phyloP scores from a whole-genome alignment of 2,329 filamentous ascomycete species.

The Aureobasidium namibiae region DNA sequence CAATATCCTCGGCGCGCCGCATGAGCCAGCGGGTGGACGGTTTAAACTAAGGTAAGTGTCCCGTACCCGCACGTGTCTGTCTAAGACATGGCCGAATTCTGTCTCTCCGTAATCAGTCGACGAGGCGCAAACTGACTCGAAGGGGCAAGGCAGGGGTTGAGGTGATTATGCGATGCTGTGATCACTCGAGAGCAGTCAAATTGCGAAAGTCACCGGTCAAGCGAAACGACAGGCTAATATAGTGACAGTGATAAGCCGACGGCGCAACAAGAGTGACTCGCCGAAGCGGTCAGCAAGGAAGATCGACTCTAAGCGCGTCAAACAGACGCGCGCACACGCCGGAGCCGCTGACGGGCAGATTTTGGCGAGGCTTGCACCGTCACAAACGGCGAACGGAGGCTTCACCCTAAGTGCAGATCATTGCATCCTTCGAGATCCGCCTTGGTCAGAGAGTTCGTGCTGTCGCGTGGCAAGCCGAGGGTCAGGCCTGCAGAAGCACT shows the following conservation, averaged over 20 bases:
- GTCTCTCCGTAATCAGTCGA: neutral
- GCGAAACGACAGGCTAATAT: neutral
- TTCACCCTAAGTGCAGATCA: conserved; percentile 11
- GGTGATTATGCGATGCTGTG: neutral
- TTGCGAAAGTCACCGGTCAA: conserved; percentile 5
- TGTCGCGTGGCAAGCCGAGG: conserved; percentile 13
- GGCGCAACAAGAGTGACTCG: neutral
- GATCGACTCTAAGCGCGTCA: conserved; percentile 10
- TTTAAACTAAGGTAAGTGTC: conserved; percentile 9
- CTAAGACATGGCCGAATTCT: neutral
- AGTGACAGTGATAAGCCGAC: neutral
- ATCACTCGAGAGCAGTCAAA: neutral
- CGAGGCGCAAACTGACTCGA: conserved; percentile 7
- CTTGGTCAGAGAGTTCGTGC: conserved; percentile 6
- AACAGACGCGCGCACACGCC: conserved; percentile 11
- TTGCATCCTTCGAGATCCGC: conserved; percentile 9
- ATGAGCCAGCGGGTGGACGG: conserved; percentile 7
- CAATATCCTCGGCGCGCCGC: neutral
- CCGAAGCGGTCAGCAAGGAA: conserved; percentile 5
- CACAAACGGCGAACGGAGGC: conserved; percentile 10
- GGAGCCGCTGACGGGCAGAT: conserved; percentile 7
- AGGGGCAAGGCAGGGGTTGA: neutral
- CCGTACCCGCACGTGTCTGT: conserved; percentile 8
- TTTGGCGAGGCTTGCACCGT: conserved; percentile 5
- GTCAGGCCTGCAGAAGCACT: conserved; percentile 1